phyloP scores from a whole-genome alignment of 1,139 yeast species.

The Casaregolazyma suthepensis region DNA sequence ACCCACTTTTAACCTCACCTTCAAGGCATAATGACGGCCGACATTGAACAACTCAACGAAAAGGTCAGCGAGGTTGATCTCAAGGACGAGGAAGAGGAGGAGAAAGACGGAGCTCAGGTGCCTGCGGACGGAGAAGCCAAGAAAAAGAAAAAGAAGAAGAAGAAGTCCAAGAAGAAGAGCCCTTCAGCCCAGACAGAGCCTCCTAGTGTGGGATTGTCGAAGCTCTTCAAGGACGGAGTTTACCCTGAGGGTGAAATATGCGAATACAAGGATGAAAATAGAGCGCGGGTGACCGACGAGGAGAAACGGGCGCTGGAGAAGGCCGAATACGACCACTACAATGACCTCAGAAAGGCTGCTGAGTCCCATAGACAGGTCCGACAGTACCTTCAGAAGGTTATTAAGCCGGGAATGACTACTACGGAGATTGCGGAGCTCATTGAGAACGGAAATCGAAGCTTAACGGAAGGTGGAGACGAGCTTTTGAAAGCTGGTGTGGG shows the following conservation, averaged over 20 bases:
- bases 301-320: slow-evolving; percentile 77
- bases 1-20: neutral
- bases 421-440: slow-evolving; percentile 84
- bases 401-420: slow-evolving; percentile 91
- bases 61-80: slow-evolving; percentile 15
- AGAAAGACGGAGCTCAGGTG: slow-evolving; percentile 17
- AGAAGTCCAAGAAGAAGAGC: slow-evolving; percentile 36
- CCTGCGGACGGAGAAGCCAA: slow-evolving; percentile 27
- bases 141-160: slow-evolving; percentile 46
- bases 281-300: slow-evolving; percentile 75
- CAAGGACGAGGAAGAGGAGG: slow-evolving; percentile 19
- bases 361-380: slow-evolving; percentile 93
- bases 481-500: slow-evolving; percentile 78
- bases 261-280: slow-evolving; percentile 55
- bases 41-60: neutral
- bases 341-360: slow-evolving; percentile 91
- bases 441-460: slow-evolving; percentile 75
- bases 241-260: slow-evolving; percentile 75
- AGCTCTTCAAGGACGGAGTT: slow-evolving; percentile 61
- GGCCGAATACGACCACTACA: slow-evolving; percentile 59
- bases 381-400: slow-evolving; percentile 62
- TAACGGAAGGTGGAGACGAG: slow-evolving; percentile 61
- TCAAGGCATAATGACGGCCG: neutral
- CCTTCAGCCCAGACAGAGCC: slow-evolving; percentile 38
- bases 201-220: slow-evolving; percentile 50